Evolutionary conservation across 352 stramenopile species (phyloP), one percentile per base, ranked within the genome.

Genomic region (Aphanomyces cochlioides): DNA sequence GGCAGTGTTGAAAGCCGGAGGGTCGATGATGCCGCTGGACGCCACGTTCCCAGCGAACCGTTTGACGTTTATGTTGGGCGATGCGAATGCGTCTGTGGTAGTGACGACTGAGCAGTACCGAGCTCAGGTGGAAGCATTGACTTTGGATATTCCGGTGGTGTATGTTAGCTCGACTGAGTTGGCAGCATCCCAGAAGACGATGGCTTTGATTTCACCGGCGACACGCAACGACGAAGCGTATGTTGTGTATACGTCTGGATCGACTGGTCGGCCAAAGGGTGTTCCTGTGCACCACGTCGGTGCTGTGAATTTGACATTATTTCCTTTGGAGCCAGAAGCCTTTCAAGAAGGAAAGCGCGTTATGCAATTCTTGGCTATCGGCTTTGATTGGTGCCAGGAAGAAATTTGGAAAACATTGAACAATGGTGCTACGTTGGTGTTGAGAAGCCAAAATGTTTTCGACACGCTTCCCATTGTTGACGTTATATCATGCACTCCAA

Each of bases 21-120:
- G 87, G 21, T 88, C 86, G 6, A 98, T 97, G 82, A 97, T 98
- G 85, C 90, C 90, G 15, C 69, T 86, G 19, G 81, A 86, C 54
- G 70, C 75, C 13, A 73, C 76, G 38, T 88, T 84, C 21, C 79
- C n/a, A n/a, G n/a, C n/a, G n/a, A n/a, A n/a, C n/a, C n/a, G n/a
- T n/a, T n/a, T n/a, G n/a, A n/a, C n/a, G n/a, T n/a, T n/a, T n/a
- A n/a, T n/a, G n/a, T n/a, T n/a, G n/a, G n/a, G n/a, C n/a, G n/a
- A n/a, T n/a, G n/a, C n/a, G n/a, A n/a, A n/a, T n/a, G n/a, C n/a
- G n/a, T n/a, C n/a, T n/a, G n/a, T n/a, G n/a, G n/a, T n/a, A n/a
- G n/a, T n/a, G n/a, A n/a, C n/a, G n/a, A n/a, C n/a, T 7, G 36
- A 21, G 7, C 50, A 21, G 15, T 17, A 61, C 13, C n/a, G n/a